Percentiles rank a stretch among this genome's conserved stretches.
Conservation (phyloP, 257 asterid species). For the Nicotiana undulata region DNA sequence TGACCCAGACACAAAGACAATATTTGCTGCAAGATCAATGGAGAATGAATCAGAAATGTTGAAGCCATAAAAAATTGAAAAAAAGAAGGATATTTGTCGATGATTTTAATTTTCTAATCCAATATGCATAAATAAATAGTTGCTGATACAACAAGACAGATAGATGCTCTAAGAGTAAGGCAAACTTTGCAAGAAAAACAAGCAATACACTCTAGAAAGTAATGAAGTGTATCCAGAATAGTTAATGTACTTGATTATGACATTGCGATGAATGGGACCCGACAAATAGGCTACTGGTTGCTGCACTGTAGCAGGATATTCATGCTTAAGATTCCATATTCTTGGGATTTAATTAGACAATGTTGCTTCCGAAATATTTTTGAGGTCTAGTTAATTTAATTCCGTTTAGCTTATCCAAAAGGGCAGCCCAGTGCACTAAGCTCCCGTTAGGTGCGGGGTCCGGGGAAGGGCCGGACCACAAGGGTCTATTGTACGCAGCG, state of each 20-base stretch:
- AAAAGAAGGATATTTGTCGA: not conserved
- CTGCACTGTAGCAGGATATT: not conserved
- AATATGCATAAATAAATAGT: not conserved
- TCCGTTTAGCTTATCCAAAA: not conserved
- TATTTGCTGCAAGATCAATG: slow-evolving; percentile 44
- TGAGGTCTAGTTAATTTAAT: not conserved
- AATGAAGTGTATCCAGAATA: not conserved
- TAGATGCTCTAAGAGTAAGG: not conserved
- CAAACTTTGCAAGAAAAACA: not conserved
- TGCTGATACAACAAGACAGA: not conserved
- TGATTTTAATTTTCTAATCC: not conserved
- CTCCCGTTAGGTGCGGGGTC: too few relatives aligned
- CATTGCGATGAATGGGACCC: not conserved
- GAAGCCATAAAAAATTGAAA: not conserved
- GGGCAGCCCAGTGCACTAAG: too few relatives aligned
- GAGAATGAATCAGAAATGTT: slow-evolving; percentile 6
- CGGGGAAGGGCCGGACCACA: too few relatives aligned
- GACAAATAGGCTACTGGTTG: not conserved
- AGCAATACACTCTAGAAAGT: not conserved
- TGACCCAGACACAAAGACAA: slow-evolving; percentile 74
- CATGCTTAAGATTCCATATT: not conserved
- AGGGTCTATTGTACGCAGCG: too few relatives aligned
- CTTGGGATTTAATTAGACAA: not conserved
- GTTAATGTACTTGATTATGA: not conserved
- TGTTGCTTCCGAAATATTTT: not conserved